Base-by-base conservation (phyloP, 805 yeast genomes). In the Suhomyces vadensis region DNA sequence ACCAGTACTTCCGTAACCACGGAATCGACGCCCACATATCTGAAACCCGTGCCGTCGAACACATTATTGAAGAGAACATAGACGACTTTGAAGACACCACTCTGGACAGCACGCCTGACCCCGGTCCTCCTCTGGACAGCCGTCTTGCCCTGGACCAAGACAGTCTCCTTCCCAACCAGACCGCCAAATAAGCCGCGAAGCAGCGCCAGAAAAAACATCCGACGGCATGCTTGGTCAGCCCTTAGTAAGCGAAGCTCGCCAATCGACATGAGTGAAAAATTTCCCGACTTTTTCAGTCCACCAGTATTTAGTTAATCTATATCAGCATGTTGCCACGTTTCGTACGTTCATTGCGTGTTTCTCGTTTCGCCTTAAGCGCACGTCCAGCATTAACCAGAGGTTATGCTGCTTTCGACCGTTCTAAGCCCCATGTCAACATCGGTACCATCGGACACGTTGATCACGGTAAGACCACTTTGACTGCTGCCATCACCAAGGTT, bases 401-500 rank as follows among this genome's bases (percentile, higher is more conserved):
- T 11, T 71, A 71, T 52, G 95, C 95, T 51, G 79, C 92, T 39
- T 94, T 92, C 67, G 87, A 86, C 71, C 92, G 99, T 76, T 78
- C 90, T 57, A 94, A 94, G 77, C 98, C 98, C 39, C 98, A 92
- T 67, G 84, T 92, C 57, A 92, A 92, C 74, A 80, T 92, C 58
- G 99, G 98, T 75, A 92, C 98, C 66, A 92, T 92, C 68, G 98
- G 98, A 56, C 98, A 92, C 71, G 98, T 92, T 55, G 99, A 92
- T 77, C 98, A 92, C 74, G 99, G 99, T 72, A 92, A 92, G 75
- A 91, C 98, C 60, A 91, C 98, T 44, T 79, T 92, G 65, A 94
- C 99, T 49, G 99, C 98, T 54, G 98, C 98, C 61, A 91, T 92
- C 78, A 92, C 98, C 74, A 92, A 94, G 78, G 91, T 88, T 48